Conservation (phyloP, 2,329 filamentous ascomycete genomes). For the Ceratocystis cubensis region DNA sequence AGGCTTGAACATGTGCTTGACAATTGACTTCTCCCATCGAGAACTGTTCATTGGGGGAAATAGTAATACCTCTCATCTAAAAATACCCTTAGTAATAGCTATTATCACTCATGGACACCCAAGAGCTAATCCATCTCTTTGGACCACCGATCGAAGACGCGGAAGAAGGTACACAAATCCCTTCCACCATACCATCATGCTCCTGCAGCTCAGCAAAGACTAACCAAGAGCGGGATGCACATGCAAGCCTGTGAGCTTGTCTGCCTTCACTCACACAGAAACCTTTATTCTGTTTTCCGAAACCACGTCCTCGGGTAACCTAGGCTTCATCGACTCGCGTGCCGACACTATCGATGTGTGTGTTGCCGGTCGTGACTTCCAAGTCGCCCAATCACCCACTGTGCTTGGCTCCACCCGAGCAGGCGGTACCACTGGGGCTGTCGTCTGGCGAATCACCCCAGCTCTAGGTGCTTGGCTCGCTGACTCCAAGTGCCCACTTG, state of each 20-base stretch:
- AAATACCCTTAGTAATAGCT: neutral
- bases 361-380: conserved; percentile 57
- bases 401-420: conserved; percentile 65
- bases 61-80: neutral
- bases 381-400: conserved; percentile 70
- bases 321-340: conserved; percentile 73
- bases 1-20: neutral
- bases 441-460: conserved; percentile 86
- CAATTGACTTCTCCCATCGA: neutral
- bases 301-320: conserved; percentile 57
- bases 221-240: neutral
- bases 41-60: neutral
- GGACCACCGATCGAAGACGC: conserved; percentile 34
- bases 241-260: neutral
- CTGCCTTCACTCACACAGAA: conserved; percentile 42
- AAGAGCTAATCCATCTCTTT: conserved; percentile 16
- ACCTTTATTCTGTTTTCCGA: conserved; percentile 78
- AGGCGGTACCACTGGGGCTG: conserved; percentile 47
- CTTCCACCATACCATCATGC: conserved; percentile 10
- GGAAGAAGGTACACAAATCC: conserved; percentile 33
- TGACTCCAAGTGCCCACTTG: conserved; percentile 49
- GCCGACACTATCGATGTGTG: conserved; percentile 52
- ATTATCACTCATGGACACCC: conserved; percentile 7
- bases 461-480: conserved; percentile 70
- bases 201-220: neutral